Evolutionary conservation across 2,329 filamentous ascomycete genomes (phyloP).

Genomic region (Westerdykella sp.): DNA sequence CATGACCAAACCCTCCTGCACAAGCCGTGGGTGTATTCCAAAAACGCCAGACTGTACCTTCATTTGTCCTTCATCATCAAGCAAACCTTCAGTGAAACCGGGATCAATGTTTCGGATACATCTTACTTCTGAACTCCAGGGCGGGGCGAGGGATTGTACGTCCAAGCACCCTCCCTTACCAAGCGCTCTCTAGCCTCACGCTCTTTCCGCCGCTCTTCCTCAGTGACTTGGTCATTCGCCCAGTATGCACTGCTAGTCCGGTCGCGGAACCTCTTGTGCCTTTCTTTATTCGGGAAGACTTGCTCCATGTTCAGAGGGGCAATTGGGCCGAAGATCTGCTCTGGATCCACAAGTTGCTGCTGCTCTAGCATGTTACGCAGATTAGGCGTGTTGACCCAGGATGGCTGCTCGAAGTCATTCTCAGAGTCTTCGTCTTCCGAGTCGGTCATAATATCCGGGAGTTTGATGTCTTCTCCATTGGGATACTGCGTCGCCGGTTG

Average conservation of each 20-base stretch:
- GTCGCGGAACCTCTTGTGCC: constrained; percentile 79
- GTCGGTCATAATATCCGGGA: constrained; percentile 93
- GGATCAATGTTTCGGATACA: background rate
- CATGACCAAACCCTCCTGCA: no score
- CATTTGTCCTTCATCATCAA: background rate
- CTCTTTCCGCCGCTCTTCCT: constrained; percentile 80
- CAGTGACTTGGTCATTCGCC: constrained; percentile 76
- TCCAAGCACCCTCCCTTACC: constrained; percentile 77
- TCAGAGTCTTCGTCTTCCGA: constrained; percentile 76
- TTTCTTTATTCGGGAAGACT: constrained; percentile 73
- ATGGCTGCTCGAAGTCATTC: constrained; percentile 60
- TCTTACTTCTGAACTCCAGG: constrained; percentile 5
- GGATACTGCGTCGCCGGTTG: constrained; percentile 77
- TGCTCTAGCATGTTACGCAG: constrained; percentile 67
- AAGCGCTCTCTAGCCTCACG: constrained; percentile 72
- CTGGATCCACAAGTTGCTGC: constrained; percentile 81
- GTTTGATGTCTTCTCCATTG: constrained; percentile 81
- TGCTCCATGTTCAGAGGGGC: constrained; percentile 90
- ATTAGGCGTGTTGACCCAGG: constrained; percentile 85
- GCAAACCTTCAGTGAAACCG: background rate
- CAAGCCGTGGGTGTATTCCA: no score
- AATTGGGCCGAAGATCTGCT: constrained; percentile 82
- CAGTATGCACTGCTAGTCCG: constrained; percentile 94
- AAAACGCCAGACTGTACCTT: no score
- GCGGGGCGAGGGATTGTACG: constrained; percentile 30